These are phyloP conservation scores for Colletotrichum siamense DNA, from an alignment of 2,329 filamentous ascomycete species.

Conservation along the genomic window DNA sequence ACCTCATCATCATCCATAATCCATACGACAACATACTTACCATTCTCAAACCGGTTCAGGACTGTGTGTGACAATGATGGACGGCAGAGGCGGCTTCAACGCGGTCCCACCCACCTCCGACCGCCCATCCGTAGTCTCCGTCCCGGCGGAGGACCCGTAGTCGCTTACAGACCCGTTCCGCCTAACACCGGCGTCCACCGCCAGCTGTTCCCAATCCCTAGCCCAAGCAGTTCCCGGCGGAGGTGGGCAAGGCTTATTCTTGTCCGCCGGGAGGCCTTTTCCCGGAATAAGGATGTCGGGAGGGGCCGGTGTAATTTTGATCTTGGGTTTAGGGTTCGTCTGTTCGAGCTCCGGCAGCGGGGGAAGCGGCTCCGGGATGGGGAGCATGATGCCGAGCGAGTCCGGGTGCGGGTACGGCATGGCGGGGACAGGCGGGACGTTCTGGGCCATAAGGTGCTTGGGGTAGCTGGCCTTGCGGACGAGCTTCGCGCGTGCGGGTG, in stretches of 20 bases:
- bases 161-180: constrained; percentile 19
- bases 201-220: constrained; percentile 22
- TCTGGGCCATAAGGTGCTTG: not conserved
- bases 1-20: not conserved
- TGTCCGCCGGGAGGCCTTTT: not conserved
- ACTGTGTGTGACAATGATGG: constrained; percentile 20
- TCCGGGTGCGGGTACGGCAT: constrained; percentile 17
- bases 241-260: constrained; percentile 12
- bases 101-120: not conserved
- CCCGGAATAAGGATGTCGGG: constrained; percentile 19
- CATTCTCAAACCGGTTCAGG: not conserved
- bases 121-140: not conserved
- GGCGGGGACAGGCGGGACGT: not conserved
- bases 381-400: constrained; percentile 16
- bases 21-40: not conserved
- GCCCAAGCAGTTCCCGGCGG: constrained; percentile 24
- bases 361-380: constrained; percentile 15
- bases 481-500: constrained; percentile 1
- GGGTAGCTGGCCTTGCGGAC: constrained; percentile 15
- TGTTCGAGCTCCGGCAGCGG: constrained; percentile 14
- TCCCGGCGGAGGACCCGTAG: constrained; percentile 3
- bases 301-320: constrained; percentile 6
- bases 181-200: constrained; percentile 17
- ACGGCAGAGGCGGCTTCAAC: constrained; percentile 14
- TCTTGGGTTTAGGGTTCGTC: not conserved